phyloP scores from a whole-genome alignment of 768 basidiomycete genomes.

The Lactarius akahatsu region DNA sequence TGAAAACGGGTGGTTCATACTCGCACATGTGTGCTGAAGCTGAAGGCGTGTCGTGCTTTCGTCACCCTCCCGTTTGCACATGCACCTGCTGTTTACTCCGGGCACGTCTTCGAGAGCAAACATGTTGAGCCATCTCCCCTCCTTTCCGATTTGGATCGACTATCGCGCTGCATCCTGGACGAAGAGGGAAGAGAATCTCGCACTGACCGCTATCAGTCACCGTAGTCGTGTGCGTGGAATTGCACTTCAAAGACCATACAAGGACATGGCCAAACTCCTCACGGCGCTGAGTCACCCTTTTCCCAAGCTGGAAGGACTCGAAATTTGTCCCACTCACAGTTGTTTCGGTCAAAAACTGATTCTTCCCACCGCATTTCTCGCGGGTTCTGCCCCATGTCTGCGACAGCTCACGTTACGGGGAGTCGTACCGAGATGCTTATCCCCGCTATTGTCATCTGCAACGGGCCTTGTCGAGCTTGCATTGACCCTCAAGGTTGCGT shows the following conservation, averaged over 20 bases:
- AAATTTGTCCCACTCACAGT: background rate
- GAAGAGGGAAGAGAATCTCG: background rate
- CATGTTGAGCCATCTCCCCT: background rate
- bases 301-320: background rate
- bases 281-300: background rate
- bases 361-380: background rate
- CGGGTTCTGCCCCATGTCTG: background rate
- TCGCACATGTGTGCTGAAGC: background rate
- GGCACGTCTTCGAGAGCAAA: background rate
- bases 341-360: background rate
- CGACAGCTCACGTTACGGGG: background rate
- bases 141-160: background rate
- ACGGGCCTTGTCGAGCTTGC: background rate
- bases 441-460: background rate
- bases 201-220: background rate
- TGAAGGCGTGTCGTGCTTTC: background rate
- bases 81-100: background rate
- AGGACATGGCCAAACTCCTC: background rate
- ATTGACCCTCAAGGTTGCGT: background rate
- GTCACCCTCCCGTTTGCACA: background rate
- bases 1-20: background rate
- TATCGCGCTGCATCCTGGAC: background rate
- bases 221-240: background rate
- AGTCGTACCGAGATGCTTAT: background rate
- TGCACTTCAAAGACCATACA: background rate